These are phyloP conservation scores for Lentinula novae-zelandiae DNA, from an alignment of 1,284 basidiomycete genomes.

Conservation along the genomic window DNA sequence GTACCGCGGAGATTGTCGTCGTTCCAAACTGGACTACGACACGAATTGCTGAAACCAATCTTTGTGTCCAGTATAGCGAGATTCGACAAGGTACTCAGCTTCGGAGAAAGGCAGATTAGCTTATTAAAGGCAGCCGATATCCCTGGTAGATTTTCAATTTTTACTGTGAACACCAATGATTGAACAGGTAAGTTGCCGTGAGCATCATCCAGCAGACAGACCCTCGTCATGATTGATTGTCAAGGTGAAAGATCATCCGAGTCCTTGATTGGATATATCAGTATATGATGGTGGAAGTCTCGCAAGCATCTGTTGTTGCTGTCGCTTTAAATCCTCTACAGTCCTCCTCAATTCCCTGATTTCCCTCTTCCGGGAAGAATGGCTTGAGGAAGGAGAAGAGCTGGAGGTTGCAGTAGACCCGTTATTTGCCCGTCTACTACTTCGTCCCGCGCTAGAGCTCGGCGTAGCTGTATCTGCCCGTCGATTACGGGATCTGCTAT, in stretches of 20 bases:
- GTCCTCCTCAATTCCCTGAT: neutral
- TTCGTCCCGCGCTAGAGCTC: neutral
- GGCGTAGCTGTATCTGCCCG: neutral
- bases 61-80: no score
- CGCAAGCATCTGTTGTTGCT: neutral
- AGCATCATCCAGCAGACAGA: no score
- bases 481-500: neutral
- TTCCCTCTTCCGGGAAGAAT: neutral
- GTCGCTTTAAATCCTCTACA: neutral
- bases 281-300: neutral
- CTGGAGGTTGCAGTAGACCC: neutral
- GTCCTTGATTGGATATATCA: neutral
- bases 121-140: no score
- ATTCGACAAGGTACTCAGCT: no score
- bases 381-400: neutral
- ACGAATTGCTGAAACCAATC: no score
- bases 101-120: no score
- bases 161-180: no score
- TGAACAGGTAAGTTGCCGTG: no score
- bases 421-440: neutral
- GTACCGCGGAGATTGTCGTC: no score
- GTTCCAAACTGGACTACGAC: no score
- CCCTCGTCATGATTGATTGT: neutral
- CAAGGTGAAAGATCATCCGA: neutral
- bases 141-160: no score